Evolutionary conservation across 2,329 filamentous ascomycete genomes (phyloP), one percentile per base, ranked within the genome.

Genomic region (Neofusicoccum umdonicola): DNA sequence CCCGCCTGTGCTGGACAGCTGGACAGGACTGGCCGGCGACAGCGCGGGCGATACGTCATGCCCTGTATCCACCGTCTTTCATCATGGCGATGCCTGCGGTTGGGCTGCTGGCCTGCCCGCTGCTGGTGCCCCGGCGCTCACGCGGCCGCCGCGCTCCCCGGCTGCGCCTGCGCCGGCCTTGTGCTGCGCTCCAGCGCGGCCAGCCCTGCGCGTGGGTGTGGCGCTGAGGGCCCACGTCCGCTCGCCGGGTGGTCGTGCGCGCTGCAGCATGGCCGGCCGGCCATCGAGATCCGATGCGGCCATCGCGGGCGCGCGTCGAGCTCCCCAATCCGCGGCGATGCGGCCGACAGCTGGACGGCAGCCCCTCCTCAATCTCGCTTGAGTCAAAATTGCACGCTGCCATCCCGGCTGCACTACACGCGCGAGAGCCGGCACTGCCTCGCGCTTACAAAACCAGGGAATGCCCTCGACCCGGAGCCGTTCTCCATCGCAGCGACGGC

Each of bases 351-450:
- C 39, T 31, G 15, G 54, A 57, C 54, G 17, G 6, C 27, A 5
- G 54, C 54, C 54, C 54, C 54, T 58, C 54, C 39, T 22, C 37
- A 58, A 47, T 47, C 27, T 60, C 56, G 41, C 56, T 60, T 47
- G 41, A 47, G 8, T 35, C 41, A 35, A 60, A 44, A 31, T 42
- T 8, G 5, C 39, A 17, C 50, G 15, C 35, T 27, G 17, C 11
- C n/a, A 27, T 31, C 27, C 27, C 27, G 27, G 27, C 27, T 31
- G 27, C 27, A 31, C 51, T 22, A 4, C 17, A 27, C 22, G 19
- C 52, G 52, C 34, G 27, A 19, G 22, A n/a, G 35, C 17, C 50
- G 50, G 51, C 17, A 41, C 51, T 39, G 51, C 51, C 51, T 56
- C 35, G 51, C 51, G 52, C 39, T 58, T 31, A 45, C 54, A 58